Percentiles rank a stretch among this genome's conserved stretches.
phyloP scores from a whole-genome alignment of 2,329 filamentous ascomycete genomes.

The Blastomyces silverae region DNA sequence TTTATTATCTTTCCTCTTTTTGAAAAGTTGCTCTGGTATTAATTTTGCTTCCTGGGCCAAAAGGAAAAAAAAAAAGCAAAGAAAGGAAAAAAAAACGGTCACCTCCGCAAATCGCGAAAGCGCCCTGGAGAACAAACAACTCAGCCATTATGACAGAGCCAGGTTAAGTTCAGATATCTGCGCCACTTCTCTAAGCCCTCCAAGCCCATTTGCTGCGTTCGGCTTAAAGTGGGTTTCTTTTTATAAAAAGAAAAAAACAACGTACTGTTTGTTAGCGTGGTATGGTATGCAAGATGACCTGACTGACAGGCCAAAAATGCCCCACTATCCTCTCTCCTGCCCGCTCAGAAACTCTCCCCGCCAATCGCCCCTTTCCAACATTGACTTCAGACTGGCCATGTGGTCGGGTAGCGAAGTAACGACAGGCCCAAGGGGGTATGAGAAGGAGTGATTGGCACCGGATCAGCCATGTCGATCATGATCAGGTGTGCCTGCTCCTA shows the following conservation, averaged over 20 bases:
- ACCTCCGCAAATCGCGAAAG: slow-evolving; percentile 1
- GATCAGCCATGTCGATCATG: slow-evolving; percentile 9
- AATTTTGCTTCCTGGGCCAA: neutral
- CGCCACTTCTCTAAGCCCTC: neutral
- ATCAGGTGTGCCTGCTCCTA: slow-evolving; percentile 5
- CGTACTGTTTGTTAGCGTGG: too few relatives aligned
- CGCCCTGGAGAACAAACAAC: neutral
- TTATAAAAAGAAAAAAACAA: too few relatives aligned
- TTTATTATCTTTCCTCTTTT: neutral
- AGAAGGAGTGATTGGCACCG: slow-evolving; percentile 2
- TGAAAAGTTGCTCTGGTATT: neutral
- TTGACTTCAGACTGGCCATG: slow-evolving; percentile 2
- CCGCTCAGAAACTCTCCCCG: too few relatives aligned
- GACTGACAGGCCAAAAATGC: neutral
- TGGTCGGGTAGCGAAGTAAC: slow-evolving; percentile 3
- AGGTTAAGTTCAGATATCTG: neutral
- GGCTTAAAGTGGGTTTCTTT: neutral
- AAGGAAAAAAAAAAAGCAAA: neutral
- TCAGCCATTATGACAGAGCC: slow-evolving; percentile 1
- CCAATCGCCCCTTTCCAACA: too few relatives aligned
- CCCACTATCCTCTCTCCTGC: neutral
- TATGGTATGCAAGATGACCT: neutral
- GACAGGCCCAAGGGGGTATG: neutral
- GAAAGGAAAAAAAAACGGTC: neutral
- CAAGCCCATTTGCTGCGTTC: neutral